Base-by-base conservation (phyloP, 1,139 yeast genomes). In the Yamadazyma siamensis region DNA sequence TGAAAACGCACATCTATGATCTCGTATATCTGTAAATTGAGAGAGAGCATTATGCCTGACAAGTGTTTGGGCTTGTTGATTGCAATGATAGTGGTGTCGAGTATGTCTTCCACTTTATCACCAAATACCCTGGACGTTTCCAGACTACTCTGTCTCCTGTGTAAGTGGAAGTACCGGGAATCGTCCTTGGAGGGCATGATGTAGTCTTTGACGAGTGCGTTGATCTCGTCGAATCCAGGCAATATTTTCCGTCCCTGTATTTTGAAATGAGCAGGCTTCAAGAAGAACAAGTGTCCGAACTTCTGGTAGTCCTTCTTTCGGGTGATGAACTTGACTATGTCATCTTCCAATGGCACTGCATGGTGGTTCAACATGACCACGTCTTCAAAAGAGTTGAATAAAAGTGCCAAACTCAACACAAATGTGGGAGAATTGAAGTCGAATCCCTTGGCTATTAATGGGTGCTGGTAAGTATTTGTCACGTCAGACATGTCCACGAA, bases 311-410 rank as follows among this genome's bases (percentile, higher is more conserved):
- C 34, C 13, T 40, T 39, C 25, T 43, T 41, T 6, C 46, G 27
- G 13, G 60, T 52, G 4, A 56, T 35, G 5, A 23, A 26, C 2
- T 35, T 33, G 9, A 48, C 42, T 20, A 44, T 39, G n/a, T 38
- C 23, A 6, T 51, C 50, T 4, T 37, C 24, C 27, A 61, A 36
- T 2, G 68, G 69, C 13, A 64, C 50, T 2, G 56, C 44, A 22
- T 52, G 40, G 8, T 56, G 44, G 1, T 54, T 36, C 26, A 65
- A 21, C 13, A 61, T 28, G 2, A 61, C 39, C 8, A 46, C 47
- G 21, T 64, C 64, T 32, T 52, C 56, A 36, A 63, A 64, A 0
- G 65, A 49, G 34, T 56, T 58, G 46, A 59, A 57, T 3, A 62
- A 42, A 1, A 54, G 36, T 16, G 62, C 49, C 12, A 59, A 35